phyloP scores from a whole-genome alignment of 345 rosid species.

The Atalantia buxifolia region DNA sequence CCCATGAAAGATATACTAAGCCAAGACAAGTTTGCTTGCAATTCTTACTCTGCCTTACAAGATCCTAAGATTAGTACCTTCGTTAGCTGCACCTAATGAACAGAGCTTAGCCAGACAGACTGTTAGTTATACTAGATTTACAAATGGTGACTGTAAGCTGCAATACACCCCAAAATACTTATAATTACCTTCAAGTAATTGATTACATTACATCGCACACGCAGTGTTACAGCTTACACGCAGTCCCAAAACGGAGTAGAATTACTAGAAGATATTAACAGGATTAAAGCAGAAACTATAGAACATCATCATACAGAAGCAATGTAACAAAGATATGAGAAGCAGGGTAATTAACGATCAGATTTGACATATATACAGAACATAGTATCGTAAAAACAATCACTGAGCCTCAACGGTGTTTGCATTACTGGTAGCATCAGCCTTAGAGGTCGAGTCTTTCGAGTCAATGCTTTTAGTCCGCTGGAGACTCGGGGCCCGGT shows the following conservation, averaged over 20 bases:
- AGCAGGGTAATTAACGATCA: neutral
- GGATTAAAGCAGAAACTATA: neutral
- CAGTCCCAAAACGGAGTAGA: neutral
- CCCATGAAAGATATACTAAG: neutral
- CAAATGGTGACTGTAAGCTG: neutral
- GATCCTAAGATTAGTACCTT: neutral
- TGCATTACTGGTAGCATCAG: constrained; percentile 7
- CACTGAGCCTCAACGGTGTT: constrained; percentile 6
- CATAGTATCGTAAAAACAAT: neutral
- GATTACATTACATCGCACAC: neutral
- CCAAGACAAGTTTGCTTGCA: neutral
- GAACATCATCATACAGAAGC: neutral
- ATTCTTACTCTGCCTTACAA: neutral
- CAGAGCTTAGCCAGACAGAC: neutral
- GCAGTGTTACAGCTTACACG: neutral
- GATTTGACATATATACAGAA: neutral
- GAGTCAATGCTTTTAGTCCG: constrained; percentile 59
- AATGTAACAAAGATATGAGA: neutral
- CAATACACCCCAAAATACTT: too few species aligned
- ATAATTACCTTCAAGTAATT: neutral
- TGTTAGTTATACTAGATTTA: neutral
- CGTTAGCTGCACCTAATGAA: neutral
- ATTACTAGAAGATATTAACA: neutral
- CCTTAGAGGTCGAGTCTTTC: constrained; percentile 22
- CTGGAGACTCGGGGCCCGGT: constrained; percentile 45